A percentile compares a stretch with the other conserved stretches of the same genome.
Evolutionary conservation across 805 yeast species (phyloP).

Genomic region (Tetrapisispora namnaoensis): DNA sequence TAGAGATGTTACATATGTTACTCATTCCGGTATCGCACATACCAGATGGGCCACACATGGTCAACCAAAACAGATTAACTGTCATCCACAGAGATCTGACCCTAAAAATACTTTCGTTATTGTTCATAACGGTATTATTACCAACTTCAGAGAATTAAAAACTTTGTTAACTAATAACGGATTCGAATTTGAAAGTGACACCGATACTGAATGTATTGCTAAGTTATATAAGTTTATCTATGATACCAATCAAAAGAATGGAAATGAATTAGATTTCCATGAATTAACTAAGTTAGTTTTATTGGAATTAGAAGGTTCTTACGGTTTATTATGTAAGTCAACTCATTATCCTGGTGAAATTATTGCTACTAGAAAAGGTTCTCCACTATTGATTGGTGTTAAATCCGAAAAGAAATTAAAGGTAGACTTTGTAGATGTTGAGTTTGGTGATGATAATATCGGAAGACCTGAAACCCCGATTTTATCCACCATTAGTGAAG

Average conservation of each 20-base stretch:
- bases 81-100: slow-evolving; percentile 96
- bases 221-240: slow-evolving; percentile 85
- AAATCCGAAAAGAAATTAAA: slow-evolving; percentile 90
- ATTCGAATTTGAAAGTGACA: slow-evolving; percentile 74
- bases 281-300: slow-evolving; percentile 88
- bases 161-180: slow-evolving; percentile 76
- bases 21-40: slow-evolving; percentile 95
- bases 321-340: slow-evolving; percentile 89
- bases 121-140: slow-evolving; percentile 97
- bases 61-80: slow-evolving; percentile 72
- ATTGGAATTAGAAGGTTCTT: slow-evolving; percentile 92
- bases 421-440: slow-evolving; percentile 97
- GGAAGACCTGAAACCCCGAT: slow-evolving; percentile 28
- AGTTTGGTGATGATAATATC: slow-evolving; percentile 64
- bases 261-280: slow-evolving; percentile 75
- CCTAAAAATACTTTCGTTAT: slow-evolving; percentile 72
- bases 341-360: slow-evolving; percentile 90
- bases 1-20: slow-evolving; percentile 55
- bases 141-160: slow-evolving; percentile 86
- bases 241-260: slow-evolving; percentile 63
- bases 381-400: slow-evolving; percentile 94
- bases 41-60: slow-evolving; percentile 99
- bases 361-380: slow-evolving; percentile 95
- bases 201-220: slow-evolving; percentile 98
- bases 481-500: slow-evolving; percentile 12